Evolutionary conservation across 2,329 filamentous ascomycete species (phyloP).

Genomic region (Knufia petricola): DNA sequence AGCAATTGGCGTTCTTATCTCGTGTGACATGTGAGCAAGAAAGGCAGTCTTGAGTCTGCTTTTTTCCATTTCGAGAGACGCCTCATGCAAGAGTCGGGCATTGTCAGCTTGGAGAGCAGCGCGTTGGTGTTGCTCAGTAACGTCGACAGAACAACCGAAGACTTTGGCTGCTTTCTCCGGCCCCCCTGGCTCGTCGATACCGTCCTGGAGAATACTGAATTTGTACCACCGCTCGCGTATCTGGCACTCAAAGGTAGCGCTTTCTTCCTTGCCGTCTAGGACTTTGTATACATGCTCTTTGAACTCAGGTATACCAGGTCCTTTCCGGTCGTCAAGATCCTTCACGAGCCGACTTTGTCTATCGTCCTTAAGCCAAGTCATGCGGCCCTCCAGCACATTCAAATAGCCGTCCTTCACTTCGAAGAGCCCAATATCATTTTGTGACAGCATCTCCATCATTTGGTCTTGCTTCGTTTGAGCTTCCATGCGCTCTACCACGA

Average conservation of each 20-base stretch:
- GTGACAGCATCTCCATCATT: not conserved
- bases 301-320: not conserved
- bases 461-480: not conserved
- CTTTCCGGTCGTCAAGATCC: not conserved
- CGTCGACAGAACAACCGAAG: not conserved
- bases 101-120: not conserved
- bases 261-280: not conserved
- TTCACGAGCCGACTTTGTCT: not conserved
- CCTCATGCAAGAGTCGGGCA: not conserved
- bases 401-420: not conserved
- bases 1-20: constrained; percentile 57
- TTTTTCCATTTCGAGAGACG: not conserved
- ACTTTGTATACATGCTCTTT: not conserved
- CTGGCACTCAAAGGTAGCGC: not conserved
- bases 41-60: constrained; percentile 45
- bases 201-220: not conserved
- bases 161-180: not conserved
- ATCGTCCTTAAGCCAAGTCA: not conserved
- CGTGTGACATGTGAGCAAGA: constrained; percentile 54
- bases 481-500: not conserved
- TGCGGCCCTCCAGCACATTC: not conserved
- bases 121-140: constrained; percentile 1
- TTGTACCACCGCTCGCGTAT: not conserved
- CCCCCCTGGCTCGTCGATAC: not conserved
- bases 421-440: not conserved